Conservation (phyloP, 257 asterid genomes). For the Nemophila menziesii region DNA sequence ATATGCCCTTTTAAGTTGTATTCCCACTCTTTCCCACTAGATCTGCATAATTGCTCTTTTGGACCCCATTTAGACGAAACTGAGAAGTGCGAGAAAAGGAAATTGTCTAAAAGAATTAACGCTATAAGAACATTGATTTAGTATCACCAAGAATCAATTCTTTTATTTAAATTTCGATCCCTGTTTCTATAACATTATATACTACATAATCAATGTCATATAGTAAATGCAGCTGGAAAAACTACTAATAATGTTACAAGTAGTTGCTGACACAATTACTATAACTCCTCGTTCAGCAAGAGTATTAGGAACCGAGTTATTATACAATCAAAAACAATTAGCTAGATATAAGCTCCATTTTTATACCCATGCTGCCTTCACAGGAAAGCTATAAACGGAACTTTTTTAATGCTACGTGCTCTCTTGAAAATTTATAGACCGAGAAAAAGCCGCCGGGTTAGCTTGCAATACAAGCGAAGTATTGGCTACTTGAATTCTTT, state of each 20-base stretch:
- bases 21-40: background rate
- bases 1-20: background rate
- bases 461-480: constrained; percentile 39
- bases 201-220: background rate
- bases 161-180: no score
- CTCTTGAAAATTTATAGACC: constrained; percentile 60
- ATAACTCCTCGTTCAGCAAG: constrained; percentile 1
- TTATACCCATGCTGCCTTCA: constrained; percentile 6
- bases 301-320: background rate
- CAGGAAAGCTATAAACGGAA: constrained; percentile 1
- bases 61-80: no score
- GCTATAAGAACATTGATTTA: no score
- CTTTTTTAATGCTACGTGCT: constrained; percentile 12
- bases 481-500: constrained; percentile 11
- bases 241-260: no score
- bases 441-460: constrained; percentile 77
- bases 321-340: constrained; percentile 1
- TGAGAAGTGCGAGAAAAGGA: no score
- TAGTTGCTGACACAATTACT: background rate
- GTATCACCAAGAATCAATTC: no score
- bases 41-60: no score
- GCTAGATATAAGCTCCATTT: constrained; percentile 3
- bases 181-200: no score
- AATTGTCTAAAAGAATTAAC: no score
- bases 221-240: no score